A percentile compares a stretch with the other conserved stretches of the same genome.
These are phyloP conservation scores for Salix arbutifolia DNA, from an alignment of 345 rosid genomes.

Conservation along the genomic window DNA sequence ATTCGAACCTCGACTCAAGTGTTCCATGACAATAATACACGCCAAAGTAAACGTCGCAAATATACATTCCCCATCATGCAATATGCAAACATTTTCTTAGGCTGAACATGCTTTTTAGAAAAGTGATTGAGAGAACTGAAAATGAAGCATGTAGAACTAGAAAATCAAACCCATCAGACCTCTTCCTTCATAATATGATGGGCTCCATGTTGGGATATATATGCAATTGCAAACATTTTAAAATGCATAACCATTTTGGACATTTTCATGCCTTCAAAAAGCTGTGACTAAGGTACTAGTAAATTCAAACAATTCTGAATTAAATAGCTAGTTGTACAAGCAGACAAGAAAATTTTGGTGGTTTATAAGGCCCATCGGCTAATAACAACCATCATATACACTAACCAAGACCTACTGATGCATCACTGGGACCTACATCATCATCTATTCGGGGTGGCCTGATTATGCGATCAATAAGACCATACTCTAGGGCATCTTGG, in stretches of 20 bases:
- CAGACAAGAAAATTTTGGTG: background rate
- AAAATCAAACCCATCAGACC: background rate
- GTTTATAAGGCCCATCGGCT: background rate
- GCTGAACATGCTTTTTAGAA: background rate
- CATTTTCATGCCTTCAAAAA: background rate
- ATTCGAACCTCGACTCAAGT: background rate
- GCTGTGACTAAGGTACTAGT: background rate
- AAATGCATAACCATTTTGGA: background rate
- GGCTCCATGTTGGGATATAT: no score
- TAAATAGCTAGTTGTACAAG: slow-evolving; percentile 1
- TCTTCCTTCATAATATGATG: background rate
- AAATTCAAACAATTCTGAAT: background rate
- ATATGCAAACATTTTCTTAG: background rate
- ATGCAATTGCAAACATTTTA: no score
- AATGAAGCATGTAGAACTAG: background rate
- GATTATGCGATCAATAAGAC: slow-evolving; percentile 65
- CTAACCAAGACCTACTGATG: slow-evolving; percentile 56
- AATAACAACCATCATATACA: background rate
- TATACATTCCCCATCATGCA: background rate
- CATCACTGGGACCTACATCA: slow-evolving; percentile 47
- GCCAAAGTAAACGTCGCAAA: background rate
- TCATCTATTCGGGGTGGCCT: slow-evolving; percentile 62
- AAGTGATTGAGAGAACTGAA: background rate
- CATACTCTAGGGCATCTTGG: slow-evolving; percentile 74
- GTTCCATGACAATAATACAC: background rate